Percentiles rank a stretch among this genome's conserved stretches.
These are phyloP conservation scores for Paramecium primaurelia DNA, from an alignment of 73 alveolate species.

Conservation along the genomic window DNA sequence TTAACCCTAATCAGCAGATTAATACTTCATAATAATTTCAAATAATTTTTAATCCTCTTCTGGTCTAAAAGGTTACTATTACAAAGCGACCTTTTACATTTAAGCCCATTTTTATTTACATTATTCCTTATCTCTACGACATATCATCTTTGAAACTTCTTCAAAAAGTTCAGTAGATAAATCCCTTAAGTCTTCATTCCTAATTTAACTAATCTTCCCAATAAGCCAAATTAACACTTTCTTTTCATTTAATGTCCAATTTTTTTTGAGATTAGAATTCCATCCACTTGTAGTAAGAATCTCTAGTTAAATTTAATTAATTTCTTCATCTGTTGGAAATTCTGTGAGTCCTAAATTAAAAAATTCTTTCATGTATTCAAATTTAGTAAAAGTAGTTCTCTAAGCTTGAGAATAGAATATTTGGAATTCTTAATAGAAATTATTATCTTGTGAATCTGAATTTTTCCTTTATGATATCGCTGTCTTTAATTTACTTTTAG, in stretches of 20 bases:
- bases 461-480: background rate
- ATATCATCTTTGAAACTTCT: constrained; percentile 19
- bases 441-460: background rate
- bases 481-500: background rate
- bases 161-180: background rate
- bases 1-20: constrained; percentile 8
- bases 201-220: background rate
- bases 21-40: background rate
- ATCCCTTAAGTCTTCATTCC: constrained; percentile 1
- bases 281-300: constrained; percentile 24
- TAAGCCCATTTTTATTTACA: constrained; percentile 25
- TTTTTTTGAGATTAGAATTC: background rate
- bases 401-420: background rate
- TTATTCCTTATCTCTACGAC: constrained; percentile 11
- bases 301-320: background rate
- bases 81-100: constrained; percentile 2
- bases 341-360: background rate
- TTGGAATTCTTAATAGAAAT: background rate
- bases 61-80: background rate
- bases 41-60: constrained; percentile 13
- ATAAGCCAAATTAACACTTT: constrained; percentile 25
- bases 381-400: background rate
- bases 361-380: constrained; percentile 36
- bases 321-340: constrained; percentile 34
- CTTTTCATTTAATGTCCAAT: constrained; percentile 26